These are phyloP conservation scores for Paramecium caudatum DNA, from an alignment of 73 alveolate genomes.

Conservation along the genomic window DNA sequence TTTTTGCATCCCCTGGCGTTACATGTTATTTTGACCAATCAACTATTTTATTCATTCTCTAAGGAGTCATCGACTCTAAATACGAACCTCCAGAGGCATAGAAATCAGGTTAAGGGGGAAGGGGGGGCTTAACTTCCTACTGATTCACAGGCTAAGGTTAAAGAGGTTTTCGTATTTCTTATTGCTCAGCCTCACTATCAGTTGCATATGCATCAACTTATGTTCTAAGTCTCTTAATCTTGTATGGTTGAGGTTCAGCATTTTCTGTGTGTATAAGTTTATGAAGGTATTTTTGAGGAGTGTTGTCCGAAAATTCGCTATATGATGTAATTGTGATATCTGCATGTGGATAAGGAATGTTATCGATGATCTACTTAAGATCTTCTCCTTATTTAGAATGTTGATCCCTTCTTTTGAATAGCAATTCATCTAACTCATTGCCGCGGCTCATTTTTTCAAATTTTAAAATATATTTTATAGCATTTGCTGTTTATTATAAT, in stretches of 20 bases:
- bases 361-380: slow-evolving; percentile 21
- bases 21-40: slow-evolving; percentile 69
- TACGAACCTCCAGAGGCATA: slow-evolving; percentile 62
- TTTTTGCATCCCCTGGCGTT: slow-evolving; percentile 63
- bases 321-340: slow-evolving; percentile 56
- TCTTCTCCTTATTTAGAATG: slow-evolving; percentile 28
- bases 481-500: too few species aligned
- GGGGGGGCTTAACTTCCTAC: slow-evolving; percentile 12
- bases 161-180: slow-evolving; percentile 18
- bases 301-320: slow-evolving; percentile 67
- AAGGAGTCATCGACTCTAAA: slow-evolving; percentile 67
- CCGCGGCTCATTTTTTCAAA: slow-evolving; percentile 46
- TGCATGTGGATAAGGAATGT: slow-evolving; percentile 43
- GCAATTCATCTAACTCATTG: slow-evolving; percentile 62
- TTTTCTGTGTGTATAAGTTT: slow-evolving; percentile 48
- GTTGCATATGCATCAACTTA: slow-evolving; percentile 43
- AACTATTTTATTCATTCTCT: slow-evolving; percentile 49
- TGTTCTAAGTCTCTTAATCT: slow-evolving; percentile 6
- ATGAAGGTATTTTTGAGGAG: slow-evolving; percentile 51
- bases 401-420: slow-evolving; percentile 57
- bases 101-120: slow-evolving; percentile 10
- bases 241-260: slow-evolving; percentile 8
- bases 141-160: not conserved
- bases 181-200: slow-evolving; percentile 29
- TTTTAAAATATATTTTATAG: slow-evolving; percentile 7